A percentile compares a stretch with the other conserved stretches of the same genome.
Evolutionary conservation across 768 basidiomycete species (phyloP).

Genomic region (Russula vinacea): DNA sequence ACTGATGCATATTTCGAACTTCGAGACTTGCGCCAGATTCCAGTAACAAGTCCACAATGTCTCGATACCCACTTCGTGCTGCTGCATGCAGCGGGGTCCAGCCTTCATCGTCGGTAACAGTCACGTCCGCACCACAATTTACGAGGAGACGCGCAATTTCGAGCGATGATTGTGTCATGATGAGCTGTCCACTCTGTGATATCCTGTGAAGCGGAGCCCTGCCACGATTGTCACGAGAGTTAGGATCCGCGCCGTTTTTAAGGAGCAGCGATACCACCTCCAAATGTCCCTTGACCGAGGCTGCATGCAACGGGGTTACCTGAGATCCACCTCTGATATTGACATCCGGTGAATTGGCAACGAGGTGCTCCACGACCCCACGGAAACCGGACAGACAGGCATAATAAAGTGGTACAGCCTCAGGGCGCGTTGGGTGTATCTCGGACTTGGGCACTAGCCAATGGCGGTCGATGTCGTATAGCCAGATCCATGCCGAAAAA

Average conservation of each 20-base stretch:
- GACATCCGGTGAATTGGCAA: not conserved
- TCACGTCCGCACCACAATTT: no score
- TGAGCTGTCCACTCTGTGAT: not conserved
- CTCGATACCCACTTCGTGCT: no score
- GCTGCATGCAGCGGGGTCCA: no score
- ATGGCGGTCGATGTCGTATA: constrained; percentile 6
- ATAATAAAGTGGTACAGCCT: constrained; percentile 4
- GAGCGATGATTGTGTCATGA: no score
- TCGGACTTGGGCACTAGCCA: not conserved
- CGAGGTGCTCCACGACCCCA: not conserved
- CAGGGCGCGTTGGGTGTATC: not conserved
- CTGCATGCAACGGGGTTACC: not conserved
- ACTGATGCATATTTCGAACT: not conserved
- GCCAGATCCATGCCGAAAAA: constrained; percentile 12
- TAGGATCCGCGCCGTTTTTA: not conserved
- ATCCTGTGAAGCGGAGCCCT: not conserved
- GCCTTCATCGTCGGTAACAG: no score
- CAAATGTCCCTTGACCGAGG: not conserved
- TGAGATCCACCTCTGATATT: not conserved
- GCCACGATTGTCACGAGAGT: not conserved
- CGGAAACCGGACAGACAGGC: constrained; percentile 1
- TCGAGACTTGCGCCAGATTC: not conserved
- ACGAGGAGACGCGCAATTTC: no score
- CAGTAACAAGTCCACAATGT: no score
- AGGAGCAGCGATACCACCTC: not conserved